Conservation (phyloP, 2,329 filamentous ascomycete species). For the Colletotrichum limetticola region DNA sequence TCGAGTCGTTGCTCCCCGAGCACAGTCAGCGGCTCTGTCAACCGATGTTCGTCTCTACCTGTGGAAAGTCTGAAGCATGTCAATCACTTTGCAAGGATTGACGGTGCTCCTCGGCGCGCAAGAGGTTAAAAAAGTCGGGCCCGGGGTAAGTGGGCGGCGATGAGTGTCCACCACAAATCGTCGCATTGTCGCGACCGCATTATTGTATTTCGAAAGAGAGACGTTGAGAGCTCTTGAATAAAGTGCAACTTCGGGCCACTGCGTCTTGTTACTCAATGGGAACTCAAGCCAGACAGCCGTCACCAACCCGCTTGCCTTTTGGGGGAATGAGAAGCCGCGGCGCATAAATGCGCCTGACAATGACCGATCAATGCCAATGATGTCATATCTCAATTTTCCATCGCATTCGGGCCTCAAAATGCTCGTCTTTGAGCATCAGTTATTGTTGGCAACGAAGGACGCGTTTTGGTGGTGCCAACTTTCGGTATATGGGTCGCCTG, state of each 20-base stretch:
- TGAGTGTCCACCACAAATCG: constrained; percentile 32
- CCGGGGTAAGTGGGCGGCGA: constrained; percentile 31
- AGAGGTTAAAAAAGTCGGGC: constrained; percentile 33
- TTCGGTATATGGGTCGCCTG: not conserved
- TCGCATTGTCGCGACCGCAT: constrained; percentile 22
- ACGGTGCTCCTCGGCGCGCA: constrained; percentile 33
- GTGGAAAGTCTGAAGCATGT: constrained; percentile 23
- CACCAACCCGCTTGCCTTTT: constrained; percentile 5
- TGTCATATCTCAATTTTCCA: constrained; percentile 23
- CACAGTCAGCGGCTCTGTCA: constrained; percentile 15
- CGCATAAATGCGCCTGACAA: constrained; percentile 17
- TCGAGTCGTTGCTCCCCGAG: not conserved
- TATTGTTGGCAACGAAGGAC: constrained; percentile 17
- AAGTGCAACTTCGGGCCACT: not conserved
- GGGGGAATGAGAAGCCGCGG: not conserved
- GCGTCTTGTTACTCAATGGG: not conserved
- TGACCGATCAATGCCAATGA: constrained; percentile 30
- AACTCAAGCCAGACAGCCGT: not conserved
- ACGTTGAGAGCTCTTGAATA: not conserved
- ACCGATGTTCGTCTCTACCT: constrained; percentile 28
- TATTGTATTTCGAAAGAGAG: not conserved
- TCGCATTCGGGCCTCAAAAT: constrained; percentile 11
- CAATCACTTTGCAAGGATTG: constrained; percentile 30
- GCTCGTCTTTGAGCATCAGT: not conserved
- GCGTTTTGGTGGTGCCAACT: not conserved